Evolutionary conservation across 163 green algal species (phyloP).

Genomic region (Chlamydomonas reinhardtii): DNA sequence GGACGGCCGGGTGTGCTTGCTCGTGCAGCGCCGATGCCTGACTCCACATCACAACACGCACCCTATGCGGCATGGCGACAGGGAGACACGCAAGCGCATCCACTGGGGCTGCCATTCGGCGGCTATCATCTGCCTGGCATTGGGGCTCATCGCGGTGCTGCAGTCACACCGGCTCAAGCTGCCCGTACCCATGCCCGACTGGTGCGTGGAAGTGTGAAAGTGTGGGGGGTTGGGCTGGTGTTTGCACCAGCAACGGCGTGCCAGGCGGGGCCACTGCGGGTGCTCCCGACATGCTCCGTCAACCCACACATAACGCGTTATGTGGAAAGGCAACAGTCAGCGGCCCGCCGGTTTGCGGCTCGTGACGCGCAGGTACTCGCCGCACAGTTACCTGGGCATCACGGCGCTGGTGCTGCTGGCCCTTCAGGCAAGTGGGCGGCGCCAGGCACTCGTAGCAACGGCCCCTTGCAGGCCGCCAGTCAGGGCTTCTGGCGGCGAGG

Average conservation of each 20-base stretch:
- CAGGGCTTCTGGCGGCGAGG: too few relatives aligned
- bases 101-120: slow-evolving; percentile 64
- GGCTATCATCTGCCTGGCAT: slow-evolving; percentile 36
- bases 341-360: too few relatives aligned
- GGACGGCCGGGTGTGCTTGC: too few relatives aligned
- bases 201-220: slow-evolving; percentile 14
- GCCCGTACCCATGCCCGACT: slow-evolving; percentile 73
- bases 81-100: slow-evolving; percentile 68
- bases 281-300: too few relatives aligned
- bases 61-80: slow-evolving; percentile 18
- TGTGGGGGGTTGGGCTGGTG: neutral
- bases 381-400: slow-evolving; percentile 77
- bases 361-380: slow-evolving; percentile 65
- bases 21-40: too few relatives aligned
- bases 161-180: slow-evolving; percentile 75
- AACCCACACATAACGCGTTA: too few relatives aligned
- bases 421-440: slow-evolving; percentile 52
- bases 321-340: too few relatives aligned
- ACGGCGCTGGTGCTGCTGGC: slow-evolving; percentile 54
- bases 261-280: too few relatives aligned
- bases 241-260: neutral
- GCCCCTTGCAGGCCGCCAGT: too few relatives aligned
- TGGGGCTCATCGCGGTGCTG: slow-evolving; percentile 72
- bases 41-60: neutral
- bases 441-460: too few relatives aligned